phyloP scores from a whole-genome alignment of 2,329 filamentous ascomycete species.

The Celoporthe dispersa region DNA sequence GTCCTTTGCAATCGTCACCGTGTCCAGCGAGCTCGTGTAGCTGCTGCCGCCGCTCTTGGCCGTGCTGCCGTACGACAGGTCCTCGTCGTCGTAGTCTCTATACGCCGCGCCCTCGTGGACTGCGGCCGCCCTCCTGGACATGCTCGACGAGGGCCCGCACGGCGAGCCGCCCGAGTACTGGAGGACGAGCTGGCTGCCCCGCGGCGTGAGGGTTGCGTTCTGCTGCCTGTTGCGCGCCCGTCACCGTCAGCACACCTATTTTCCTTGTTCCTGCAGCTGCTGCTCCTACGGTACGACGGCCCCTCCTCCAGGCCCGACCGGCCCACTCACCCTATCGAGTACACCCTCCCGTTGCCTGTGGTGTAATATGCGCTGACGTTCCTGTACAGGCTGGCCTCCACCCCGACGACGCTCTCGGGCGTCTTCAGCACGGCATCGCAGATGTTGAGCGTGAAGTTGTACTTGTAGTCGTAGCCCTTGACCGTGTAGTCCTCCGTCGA shows the following conservation, averaged over 20 bases:
- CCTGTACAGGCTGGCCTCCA: conserved; percentile 64
- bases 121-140: conserved; percentile 38
- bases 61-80: conserved; percentile 33
- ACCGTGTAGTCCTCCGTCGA: conserved; percentile 62
- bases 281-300: too few relatives aligned
- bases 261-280: too few relatives aligned
- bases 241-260: conserved; percentile 21
- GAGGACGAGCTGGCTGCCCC: conserved; percentile 75
- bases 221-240: conserved; percentile 50
- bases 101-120: conserved; percentile 35
- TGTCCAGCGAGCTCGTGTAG: conserved; percentile 32
- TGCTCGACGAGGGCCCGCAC: conserved; percentile 57
- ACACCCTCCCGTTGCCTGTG: conserved; percentile 62
- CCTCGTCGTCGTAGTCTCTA: conserved; percentile 36
- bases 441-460: conserved; percentile 84
- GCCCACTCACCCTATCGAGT: conserved; percentile 71
- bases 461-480: conserved; percentile 75
- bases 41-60: conserved; percentile 18
- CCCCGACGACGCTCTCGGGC: conserved; percentile 65
- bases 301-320: not conserved
- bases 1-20: conserved; percentile 36
- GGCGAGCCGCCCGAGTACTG: conserved; percentile 80
- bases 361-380: conserved; percentile 83
- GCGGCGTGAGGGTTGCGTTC: conserved; percentile 57
- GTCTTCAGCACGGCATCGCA: conserved; percentile 75